Conservation (phyloP, 2,329 filamentous ascomycete species). For the Blumeria graminis region DNA sequence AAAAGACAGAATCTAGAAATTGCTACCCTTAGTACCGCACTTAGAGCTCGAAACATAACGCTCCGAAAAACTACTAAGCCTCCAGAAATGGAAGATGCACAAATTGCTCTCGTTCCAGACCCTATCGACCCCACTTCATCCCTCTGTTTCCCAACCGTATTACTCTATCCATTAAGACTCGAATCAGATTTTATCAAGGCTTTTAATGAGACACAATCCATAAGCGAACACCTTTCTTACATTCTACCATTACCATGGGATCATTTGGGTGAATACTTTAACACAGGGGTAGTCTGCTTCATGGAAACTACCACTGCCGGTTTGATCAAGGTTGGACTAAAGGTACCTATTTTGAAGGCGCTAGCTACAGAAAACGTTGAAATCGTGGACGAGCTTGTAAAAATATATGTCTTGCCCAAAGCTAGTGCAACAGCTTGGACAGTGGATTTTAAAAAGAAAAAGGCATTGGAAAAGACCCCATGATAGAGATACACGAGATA, state of each 20-base stretch:
- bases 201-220: slow-evolving; percentile 51
- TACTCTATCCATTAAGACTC: slow-evolving; percentile 63
- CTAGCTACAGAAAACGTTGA: slow-evolving; percentile 57
- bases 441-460: slow-evolving; percentile 59
- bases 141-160: slow-evolving; percentile 52
- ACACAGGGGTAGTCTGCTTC: slow-evolving; percentile 54
- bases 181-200: slow-evolving; percentile 82
- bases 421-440: slow-evolving; percentile 50
- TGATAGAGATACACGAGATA: background rate
- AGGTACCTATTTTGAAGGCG: slow-evolving; percentile 51
- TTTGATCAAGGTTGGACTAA: slow-evolving; percentile 74
- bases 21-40: slow-evolving; percentile 36
- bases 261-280: slow-evolving; percentile 35
- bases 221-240: slow-evolving; percentile 60
- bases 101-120: slow-evolving; percentile 43
- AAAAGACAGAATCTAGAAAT: slow-evolving; percentile 31
- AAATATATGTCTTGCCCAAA: slow-evolving; percentile 60
- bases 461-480: slow-evolving; percentile 22
- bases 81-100: slow-evolving; percentile 73
- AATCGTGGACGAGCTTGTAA: slow-evolving; percentile 65
- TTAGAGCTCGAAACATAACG: slow-evolving; percentile 45
- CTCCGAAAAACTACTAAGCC: slow-evolving; percentile 42
- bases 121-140: slow-evolving; percentile 46
- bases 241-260: slow-evolving; percentile 86
- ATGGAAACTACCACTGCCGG: slow-evolving; percentile 64